A percentile compares a stretch with the other conserved stretches of the same genome.
Conservation (phyloP, 2,329 filamentous ascomycete genomes). For the Beauveria sp. region DNA sequence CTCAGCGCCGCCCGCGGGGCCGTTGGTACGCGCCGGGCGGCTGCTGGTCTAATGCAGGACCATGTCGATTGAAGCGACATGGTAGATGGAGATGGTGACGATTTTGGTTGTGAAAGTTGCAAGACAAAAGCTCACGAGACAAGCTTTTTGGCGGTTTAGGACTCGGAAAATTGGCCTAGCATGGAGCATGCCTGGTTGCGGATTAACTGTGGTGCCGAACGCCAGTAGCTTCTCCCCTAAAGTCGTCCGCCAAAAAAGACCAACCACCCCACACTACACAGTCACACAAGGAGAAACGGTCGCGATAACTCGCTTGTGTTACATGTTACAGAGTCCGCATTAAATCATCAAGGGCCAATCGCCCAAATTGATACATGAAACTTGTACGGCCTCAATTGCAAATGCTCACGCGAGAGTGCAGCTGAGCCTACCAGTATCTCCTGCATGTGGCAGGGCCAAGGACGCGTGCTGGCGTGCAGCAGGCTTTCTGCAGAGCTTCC, state of each 20-base stretch:
- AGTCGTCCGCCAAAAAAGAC: no score
- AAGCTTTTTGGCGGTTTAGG: background rate
- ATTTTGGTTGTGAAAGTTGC: background rate
- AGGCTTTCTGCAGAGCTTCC: slow-evolving; percentile 1
- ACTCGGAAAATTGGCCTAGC: background rate
- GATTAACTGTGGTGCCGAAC: slow-evolving; percentile 6
- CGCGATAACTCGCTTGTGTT: no score
- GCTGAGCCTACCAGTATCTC: background rate
- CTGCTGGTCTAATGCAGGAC: slow-evolving; percentile 19
- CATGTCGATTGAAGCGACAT: slow-evolving; percentile 23
- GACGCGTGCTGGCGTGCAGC: background rate
- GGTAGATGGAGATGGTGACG: background rate
- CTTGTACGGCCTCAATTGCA: background rate
- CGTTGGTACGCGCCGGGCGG: slow-evolving; percentile 20
- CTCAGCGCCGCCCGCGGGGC: slow-evolving; percentile 26
- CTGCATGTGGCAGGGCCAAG: background rate
- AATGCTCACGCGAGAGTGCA: slow-evolving; percentile 2
- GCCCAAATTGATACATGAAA: background rate
- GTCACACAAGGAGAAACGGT: no score
- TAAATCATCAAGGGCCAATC: background rate
- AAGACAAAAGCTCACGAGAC: background rate
- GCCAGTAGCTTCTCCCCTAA: background rate
- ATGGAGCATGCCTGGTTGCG: background rate
- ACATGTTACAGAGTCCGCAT: no score
- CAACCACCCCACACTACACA: no score